phyloP scores from a whole-genome alignment of 192 early-diverging fungal genomes.

The Anaeromyces robustus region DNA sequence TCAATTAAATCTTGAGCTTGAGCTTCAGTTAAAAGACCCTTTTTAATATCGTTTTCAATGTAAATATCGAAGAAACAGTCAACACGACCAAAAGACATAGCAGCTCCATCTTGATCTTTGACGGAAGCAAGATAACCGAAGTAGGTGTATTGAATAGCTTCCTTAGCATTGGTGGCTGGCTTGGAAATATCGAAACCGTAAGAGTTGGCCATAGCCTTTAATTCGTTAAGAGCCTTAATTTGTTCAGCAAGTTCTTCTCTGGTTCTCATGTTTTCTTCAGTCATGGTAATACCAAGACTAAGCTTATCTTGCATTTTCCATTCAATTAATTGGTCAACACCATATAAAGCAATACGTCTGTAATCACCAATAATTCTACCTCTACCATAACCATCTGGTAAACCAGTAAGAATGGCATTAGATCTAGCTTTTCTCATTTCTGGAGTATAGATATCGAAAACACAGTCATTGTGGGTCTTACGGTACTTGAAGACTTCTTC shows the following conservation, averaged over 20 bases:
- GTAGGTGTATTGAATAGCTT: constrained; percentile 10
- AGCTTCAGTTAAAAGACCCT: constrained; percentile 3
- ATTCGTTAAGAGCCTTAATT: constrained; percentile 4
- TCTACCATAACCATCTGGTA: constrained; percentile 8
- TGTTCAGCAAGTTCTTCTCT: constrained; percentile 8
- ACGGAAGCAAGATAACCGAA: constrained; percentile 7
- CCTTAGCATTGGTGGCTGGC: constrained; percentile 7
- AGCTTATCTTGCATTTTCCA: constrained; percentile 5
- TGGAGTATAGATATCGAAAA: constrained; percentile 7
- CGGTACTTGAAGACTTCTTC: constrained; percentile 11
- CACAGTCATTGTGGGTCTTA: constrained; percentile 10
- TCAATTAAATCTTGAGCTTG: constrained; percentile 11
- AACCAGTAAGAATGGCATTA: constrained; percentile 10
- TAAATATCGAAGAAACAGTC: constrained; percentile 10
- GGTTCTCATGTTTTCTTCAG: constrained; percentile 2
- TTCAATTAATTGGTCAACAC: constrained; percentile 6
- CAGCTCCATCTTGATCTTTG: constrained; percentile 1
- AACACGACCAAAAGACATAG: constrained; percentile 8
- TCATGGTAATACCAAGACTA: constrained; percentile 1
- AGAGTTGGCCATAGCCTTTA: constrained; percentile 4
- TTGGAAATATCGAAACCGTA: constrained; percentile 7
- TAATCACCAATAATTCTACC: constrained; percentile 9
- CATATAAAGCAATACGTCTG: constrained; percentile 12
- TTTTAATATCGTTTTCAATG: constrained; percentile 8
- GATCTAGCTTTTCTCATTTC: constrained; percentile 8